These are phyloP conservation scores for Sechiopsis laciniata DNA, from an alignment of 306 rosid genomes.

Conservation along the genomic window DNA sequence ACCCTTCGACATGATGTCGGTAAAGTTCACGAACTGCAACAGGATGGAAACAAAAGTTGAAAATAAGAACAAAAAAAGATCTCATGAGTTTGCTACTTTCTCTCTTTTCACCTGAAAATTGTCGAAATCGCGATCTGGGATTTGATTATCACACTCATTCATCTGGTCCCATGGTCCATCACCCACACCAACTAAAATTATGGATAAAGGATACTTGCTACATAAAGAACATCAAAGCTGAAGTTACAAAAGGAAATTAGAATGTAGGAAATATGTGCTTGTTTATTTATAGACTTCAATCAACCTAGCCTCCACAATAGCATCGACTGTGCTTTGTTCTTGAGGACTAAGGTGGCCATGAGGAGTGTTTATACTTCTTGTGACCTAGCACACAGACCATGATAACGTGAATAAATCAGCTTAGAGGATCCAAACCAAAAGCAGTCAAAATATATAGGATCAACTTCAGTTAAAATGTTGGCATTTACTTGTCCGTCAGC, in stretches of 20 bases:
- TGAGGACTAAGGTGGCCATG: constrained; percentile 22
- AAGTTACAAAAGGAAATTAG: neutral
- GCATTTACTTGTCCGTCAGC: constrained; percentile 26
- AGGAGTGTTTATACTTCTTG: constrained; percentile 19
- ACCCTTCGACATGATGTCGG: constrained; percentile 27
- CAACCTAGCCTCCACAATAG: constrained; percentile 32
- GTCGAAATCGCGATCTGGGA: constrained; percentile 28
- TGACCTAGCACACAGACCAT: constrained; percentile 22
- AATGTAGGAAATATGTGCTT: neutral
- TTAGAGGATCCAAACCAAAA: neutral
- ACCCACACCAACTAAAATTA: constrained; percentile 35
- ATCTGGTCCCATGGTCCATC: constrained; percentile 40
- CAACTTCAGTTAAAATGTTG: neutral
- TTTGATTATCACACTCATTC: constrained; percentile 24
- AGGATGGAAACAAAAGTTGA: neutral
- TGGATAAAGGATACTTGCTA: constrained; percentile 32
- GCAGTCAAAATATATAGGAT: neutral
- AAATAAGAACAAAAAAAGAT: neutral
- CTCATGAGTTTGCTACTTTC: neutral
- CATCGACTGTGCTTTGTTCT: constrained; percentile 27
- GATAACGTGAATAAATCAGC: neutral
- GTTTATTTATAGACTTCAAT: neutral
- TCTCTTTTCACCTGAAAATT: constrained; percentile 29
- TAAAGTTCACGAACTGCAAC: constrained; percentile 34
- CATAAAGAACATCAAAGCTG: constrained; percentile 17